Evolutionary conservation across 192 early-diverging fungal species (phyloP).

Genomic region (Coemansia umbellata): DNA sequence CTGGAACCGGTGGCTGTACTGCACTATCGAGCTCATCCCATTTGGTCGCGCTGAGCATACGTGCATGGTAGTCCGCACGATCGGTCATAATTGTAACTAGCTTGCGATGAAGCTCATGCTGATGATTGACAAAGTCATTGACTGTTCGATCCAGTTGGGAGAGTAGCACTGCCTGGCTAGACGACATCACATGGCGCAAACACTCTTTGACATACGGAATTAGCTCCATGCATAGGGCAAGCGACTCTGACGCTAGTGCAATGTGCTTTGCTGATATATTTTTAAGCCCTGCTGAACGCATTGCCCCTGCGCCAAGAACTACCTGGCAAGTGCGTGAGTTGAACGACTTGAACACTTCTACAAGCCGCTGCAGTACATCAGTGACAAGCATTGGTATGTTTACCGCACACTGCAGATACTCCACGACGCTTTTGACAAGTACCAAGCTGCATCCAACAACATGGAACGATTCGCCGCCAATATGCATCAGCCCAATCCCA

Average conservation of each 20-base stretch:
- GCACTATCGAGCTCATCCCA: conserved; percentile 43
- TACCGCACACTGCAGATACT: conserved; percentile 82
- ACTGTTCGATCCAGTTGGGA: conserved; percentile 85
- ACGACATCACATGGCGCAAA: conserved; percentile 65
- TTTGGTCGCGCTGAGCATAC: conserved; percentile 60
- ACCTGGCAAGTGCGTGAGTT: conserved; percentile 96
- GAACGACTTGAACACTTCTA: conserved; percentile 83
- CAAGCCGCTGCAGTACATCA: conserved; percentile 84
- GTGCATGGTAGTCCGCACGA: conserved; percentile 71
- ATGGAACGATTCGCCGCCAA: conserved; percentile 74
- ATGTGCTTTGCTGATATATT: conserved; percentile 97
- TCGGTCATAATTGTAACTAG: conserved; percentile 95
- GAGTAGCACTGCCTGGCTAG: conserved; percentile 77
- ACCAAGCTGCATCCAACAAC: conserved; percentile 87
- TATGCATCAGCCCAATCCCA: conserved; percentile 63
- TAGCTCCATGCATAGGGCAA: conserved; percentile 81
- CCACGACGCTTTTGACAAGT: conserved; percentile 86
- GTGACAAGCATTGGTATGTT: conserved; percentile 74
- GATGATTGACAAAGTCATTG: conserved; percentile 87
- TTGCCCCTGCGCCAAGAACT: conserved; percentile 95
- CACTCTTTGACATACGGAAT: conserved; percentile 79
- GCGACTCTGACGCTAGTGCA: conserved; percentile 89
- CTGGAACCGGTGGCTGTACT: conserved; percentile 34
- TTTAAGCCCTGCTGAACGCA: conserved; percentile 93
- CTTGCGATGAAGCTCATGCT: conserved; percentile 85